Evolutionary conservation across 2,329 filamentous ascomycete species (phyloP).

Genomic region (Fusarium sp.): DNA sequence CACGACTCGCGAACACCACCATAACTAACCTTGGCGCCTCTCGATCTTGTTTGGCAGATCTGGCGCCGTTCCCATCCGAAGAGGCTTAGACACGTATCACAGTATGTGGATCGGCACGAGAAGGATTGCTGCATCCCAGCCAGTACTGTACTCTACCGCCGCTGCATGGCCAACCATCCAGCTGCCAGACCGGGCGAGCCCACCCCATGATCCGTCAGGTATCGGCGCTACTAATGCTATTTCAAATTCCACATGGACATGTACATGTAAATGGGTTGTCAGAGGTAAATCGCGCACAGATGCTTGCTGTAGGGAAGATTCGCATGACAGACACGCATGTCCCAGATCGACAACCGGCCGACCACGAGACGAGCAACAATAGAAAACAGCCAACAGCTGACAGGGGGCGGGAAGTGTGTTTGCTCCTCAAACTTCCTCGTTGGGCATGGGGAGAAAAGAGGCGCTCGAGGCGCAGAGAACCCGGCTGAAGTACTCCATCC

Average conservation of each 20-base stretch:
- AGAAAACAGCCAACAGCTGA: neutral
- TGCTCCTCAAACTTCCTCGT: neutral
- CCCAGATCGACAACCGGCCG: neutral
- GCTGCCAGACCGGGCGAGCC: neutral
- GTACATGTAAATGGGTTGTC: neutral
- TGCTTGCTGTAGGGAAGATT: conserved; percentile 3
- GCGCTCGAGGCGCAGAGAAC: neutral
- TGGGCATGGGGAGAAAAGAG: neutral
- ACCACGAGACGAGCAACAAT: neutral
- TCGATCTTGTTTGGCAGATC: conserved; percentile 4
- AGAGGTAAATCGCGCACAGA: conserved; percentile 10
- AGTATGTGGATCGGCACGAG: conserved; percentile 8
- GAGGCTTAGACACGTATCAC: conserved; percentile 8
- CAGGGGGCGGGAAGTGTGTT: neutral
- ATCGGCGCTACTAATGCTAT: neutral
- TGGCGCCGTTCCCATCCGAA: conserved; percentile 1
- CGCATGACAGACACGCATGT: conserved; percentile 1
- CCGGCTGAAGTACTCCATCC: neutral
- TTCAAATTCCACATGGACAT: conserved; percentile 1
- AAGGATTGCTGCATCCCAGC: conserved; percentile 15
- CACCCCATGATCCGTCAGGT: neutral
- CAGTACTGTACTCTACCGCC: neutral
- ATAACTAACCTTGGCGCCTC: neutral
- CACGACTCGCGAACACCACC: neutral
- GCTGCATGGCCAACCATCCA: conserved; percentile 1